Evolutionary conservation across 2,329 filamentous ascomycete genomes (phyloP).

Genomic region (Aspergillus pseudoviridinutans): DNA sequence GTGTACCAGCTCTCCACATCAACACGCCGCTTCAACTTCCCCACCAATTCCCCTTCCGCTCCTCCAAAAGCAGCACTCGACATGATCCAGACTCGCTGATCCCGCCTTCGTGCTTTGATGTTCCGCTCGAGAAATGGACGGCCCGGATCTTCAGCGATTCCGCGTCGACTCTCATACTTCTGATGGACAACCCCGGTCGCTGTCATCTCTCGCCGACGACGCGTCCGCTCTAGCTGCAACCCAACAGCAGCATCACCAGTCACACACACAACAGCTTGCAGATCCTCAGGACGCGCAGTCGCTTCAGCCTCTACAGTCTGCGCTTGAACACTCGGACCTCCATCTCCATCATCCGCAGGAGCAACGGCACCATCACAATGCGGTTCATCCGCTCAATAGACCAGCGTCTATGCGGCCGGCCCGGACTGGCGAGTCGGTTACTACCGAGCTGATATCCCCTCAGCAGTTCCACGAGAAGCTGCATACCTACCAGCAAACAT

Average conservation of each 20-base stretch:
- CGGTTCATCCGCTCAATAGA: constrained; percentile 5
- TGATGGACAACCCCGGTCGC: constrained; percentile 15
- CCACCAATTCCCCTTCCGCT: constrained; percentile 14
- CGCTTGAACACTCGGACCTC: constrained; percentile 19
- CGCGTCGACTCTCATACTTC: constrained; percentile 12
- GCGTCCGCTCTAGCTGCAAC: constrained; percentile 16
- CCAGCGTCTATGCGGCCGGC: constrained; percentile 10
- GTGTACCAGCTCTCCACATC: background rate
- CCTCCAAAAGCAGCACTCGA: constrained; percentile 27
- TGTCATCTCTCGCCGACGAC: constrained; percentile 22
- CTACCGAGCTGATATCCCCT: constrained; percentile 9
- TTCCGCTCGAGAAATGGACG: constrained; percentile 24
- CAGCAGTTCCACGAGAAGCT: constrained; percentile 4
- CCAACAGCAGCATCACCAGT: constrained; percentile 7
- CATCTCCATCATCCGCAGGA: constrained; percentile 12
- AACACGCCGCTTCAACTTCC: constrained; percentile 24
- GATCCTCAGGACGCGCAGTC: constrained; percentile 19
- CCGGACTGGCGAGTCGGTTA: constrained; percentile 15
- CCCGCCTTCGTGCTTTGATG: background rate
- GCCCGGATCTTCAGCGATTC: constrained; percentile 14
- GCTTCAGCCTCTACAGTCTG: constrained; percentile 24
- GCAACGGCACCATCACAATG: constrained; percentile 15
- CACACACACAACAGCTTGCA: constrained; percentile 11
- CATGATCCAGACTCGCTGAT: constrained; percentile 1
- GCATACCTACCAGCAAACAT: constrained; percentile 2